Evolutionary conservation across 257 asterid species (phyloP), one percentile per base, ranked within the genome.

Genomic region (Ocimum tenuiflorum): DNA sequence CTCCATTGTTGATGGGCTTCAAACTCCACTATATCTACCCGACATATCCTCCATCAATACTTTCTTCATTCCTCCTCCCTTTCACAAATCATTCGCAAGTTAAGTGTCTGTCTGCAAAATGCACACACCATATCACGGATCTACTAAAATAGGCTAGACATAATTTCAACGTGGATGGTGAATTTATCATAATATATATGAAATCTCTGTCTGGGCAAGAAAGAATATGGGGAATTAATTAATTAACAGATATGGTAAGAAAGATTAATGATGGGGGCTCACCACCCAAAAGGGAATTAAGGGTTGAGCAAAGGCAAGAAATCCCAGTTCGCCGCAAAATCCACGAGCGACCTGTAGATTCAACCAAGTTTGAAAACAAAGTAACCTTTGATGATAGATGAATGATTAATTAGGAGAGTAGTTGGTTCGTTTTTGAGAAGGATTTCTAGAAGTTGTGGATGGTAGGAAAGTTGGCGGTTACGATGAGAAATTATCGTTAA

Each of bases 1-100:
- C 24, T 86, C 94, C 94, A 83, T 85, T 55, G 54, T 70, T 3
- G 45, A 51, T 42, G 50, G 50, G 55, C 35, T 35, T 59, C 36
- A 36, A 31, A 19, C 15, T 17, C 65, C 12, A 29, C 22, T 20
- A 4, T 48, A 31, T 22, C 18, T 7, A 39, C 62, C 22, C 24
- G 20, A 55, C 46, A 23, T 61, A 56, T 52, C 38, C 36, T 35
- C 24, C 9, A 49, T 19, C 50, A 41, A 42, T 62, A 9, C 11
- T 45, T 20, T 8, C 67, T 70, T 46, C 77, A 64, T 31, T 10
- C 42, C 13, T 47, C 29, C 60, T 48, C n/a, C 13, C 20, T 29
- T 67, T 15, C 68, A 36, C 39, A 57, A 36, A 67, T 61, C 71
- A 61, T 45, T 36, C 36, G 52, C 20, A 51, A 36, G 18, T 47